Evolutionary conservation across 2,329 filamentous ascomycete genomes (phyloP).

Genomic region (Pseudogymnoascus verrucosus): DNA sequence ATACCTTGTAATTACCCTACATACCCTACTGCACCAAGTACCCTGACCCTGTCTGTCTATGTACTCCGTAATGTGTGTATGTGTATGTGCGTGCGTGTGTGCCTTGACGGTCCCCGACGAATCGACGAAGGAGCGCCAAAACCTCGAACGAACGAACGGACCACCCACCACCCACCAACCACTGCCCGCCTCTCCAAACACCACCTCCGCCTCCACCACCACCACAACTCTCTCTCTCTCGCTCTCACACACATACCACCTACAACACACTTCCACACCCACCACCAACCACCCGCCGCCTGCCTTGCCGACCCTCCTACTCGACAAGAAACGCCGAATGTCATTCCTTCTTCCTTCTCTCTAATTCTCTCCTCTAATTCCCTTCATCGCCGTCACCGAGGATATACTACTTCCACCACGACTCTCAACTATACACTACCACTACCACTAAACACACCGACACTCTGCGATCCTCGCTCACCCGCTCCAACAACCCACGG

Average conservation of each 20-base stretch:
- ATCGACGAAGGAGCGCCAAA: neutral
- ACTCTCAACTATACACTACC: neutral
- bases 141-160: neutral
- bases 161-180: neutral
- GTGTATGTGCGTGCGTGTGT: no score
- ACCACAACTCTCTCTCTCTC: neutral
- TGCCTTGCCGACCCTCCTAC: neutral
- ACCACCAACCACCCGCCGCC: neutral
- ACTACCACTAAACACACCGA: neutral
- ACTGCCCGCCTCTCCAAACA: neutral
- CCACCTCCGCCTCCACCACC: neutral
- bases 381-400: neutral
- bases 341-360: neutral
- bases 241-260: neutral
- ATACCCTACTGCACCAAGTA: no score
- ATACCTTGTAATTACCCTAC: neutral
- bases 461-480: neutral
- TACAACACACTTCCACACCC: neutral
- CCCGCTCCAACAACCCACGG: neutral
- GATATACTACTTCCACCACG: neutral
- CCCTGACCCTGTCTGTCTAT: no score
- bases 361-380: neutral
- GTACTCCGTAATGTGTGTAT: no score
- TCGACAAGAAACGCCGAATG: neutral
- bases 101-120: neutral